Percentiles rank a stretch among this genome's conserved stretches.
Evolutionary conservation across 352 stramenopile genomes (phyloP).

Genomic region (Aphanomyces stellatus): DNA sequence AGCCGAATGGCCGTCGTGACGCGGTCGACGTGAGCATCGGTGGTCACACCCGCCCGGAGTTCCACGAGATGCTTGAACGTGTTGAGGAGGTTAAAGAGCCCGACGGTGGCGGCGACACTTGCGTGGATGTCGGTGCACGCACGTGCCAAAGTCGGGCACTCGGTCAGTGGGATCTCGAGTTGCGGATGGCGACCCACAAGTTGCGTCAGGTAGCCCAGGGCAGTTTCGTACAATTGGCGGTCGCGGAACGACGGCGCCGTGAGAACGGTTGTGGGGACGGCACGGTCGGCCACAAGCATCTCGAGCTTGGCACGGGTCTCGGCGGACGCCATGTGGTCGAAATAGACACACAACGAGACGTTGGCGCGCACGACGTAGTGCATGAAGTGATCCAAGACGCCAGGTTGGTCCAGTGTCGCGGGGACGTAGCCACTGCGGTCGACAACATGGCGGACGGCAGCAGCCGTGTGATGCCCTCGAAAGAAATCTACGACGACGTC

Average conservation of each 20-base stretch:
- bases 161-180: neutral
- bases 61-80: slow-evolving; percentile 6
- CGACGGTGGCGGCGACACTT: neutral
- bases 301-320: neutral
- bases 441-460: neutral
- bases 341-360: neutral
- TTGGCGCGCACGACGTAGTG: too few relatives aligned
- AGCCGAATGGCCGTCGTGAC: neutral
- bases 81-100: slow-evolving; percentile 1
- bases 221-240: neutral
- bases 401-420: too few relatives aligned
- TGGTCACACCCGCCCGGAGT: neutral
- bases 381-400: neutral
- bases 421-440: too few relatives aligned
- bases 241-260: neutral
- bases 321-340: neutral
- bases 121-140: neutral
- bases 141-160: neutral
- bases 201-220: neutral
- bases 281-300: neutral
- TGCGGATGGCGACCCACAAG: neutral
- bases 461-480: neutral
- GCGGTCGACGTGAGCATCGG: neutral
- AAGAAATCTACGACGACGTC: neutral
- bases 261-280: neutral